phyloP scores from a whole-genome alignment of 352 stramenopile species.

The Pythium myriotylum region DNA sequence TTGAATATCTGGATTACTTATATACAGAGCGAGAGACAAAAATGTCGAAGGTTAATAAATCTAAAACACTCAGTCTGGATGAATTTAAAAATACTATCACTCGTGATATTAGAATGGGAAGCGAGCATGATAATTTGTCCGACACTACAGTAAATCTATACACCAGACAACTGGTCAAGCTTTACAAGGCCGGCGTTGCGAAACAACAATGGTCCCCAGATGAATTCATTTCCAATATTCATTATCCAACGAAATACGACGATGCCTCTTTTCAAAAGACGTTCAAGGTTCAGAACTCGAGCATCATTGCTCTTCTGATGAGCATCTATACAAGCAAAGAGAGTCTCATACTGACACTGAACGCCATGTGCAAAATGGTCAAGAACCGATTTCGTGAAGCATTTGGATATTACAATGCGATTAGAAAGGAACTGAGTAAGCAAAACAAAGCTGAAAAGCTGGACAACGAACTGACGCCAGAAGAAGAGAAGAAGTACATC shows the following conservation, averaged over 20 bases:
- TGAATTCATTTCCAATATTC: not conserved
- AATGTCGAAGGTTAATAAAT: slow-evolving; percentile 21
- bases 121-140: too few species aligned
- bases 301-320: slow-evolving; percentile 18
- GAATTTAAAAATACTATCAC: too few species aligned
- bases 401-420: slow-evolving; percentile 27
- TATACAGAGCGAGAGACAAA: slow-evolving; percentile 22
- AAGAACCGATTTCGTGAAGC: slow-evolving; percentile 16
- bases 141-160: too few species aligned
- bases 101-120: too few species aligned
- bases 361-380: slow-evolving; percentile 23
- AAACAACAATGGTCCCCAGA: too few species aligned
- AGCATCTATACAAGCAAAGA: slow-evolving; percentile 25
- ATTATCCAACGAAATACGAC: slow-evolving; percentile 18
- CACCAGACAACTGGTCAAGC: too few species aligned
- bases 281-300: slow-evolving; percentile 24
- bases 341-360: slow-evolving; percentile 23
- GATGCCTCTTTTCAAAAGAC: slow-evolving; percentile 21
- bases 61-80: not conserved
- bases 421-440: slow-evolving; percentile 30
- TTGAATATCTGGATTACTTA: slow-evolving; percentile 28
- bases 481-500: slow-evolving; percentile 26
- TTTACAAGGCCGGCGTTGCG: too few species aligned
- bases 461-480: slow-evolving; percentile 27
- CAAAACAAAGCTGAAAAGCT: slow-evolving; percentile 29